A percentile compares a stretch with the other conserved stretches of the same genome.
Evolutionary conservation across 192 early-diverging fungal species (phyloP).

Genomic region (Backusella westeae): DNA sequence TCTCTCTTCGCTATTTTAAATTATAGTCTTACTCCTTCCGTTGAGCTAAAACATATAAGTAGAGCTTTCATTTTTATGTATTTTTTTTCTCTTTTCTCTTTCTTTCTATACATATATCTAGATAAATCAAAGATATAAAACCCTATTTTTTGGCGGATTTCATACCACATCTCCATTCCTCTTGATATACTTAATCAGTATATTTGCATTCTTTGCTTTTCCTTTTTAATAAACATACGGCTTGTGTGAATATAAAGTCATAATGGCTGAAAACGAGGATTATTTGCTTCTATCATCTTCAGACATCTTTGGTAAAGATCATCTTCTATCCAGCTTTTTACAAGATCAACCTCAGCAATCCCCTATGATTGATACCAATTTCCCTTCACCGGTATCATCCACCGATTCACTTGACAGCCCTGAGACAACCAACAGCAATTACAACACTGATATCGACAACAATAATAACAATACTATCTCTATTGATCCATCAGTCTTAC

Average conservation of each 20-base stretch:
- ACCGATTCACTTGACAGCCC: conserved; percentile 10
- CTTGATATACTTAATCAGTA: neutral
- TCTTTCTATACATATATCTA: neutral
- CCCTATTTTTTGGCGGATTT: neutral
- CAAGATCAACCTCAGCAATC: conserved; percentile 10
- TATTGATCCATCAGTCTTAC: conserved; percentile 1
- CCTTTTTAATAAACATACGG: neutral
- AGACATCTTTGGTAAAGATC: conserved; percentile 14
- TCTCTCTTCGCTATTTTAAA: neutral
- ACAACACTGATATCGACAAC: neutral
- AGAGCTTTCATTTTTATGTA: neutral
- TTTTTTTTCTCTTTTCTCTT: neutral
- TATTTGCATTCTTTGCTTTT: neutral
- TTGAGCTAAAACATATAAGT: conserved; percentile 5
- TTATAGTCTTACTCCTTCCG: neutral
- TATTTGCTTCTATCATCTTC: conserved; percentile 9
- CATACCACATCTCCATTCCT: neutral
- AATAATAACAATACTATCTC: neutral
- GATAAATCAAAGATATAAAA: neutral
- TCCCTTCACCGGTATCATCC: neutral
- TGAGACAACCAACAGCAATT: neutral
- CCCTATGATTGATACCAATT: conserved; percentile 9
- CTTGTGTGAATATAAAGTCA: neutral
- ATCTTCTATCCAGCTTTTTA: conserved; percentile 3
- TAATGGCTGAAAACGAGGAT: conserved; percentile 12